phyloP scores from a whole-genome alignment of 2,329 filamentous ascomycete species.

The Clonostachys chloroleuca region DNA sequence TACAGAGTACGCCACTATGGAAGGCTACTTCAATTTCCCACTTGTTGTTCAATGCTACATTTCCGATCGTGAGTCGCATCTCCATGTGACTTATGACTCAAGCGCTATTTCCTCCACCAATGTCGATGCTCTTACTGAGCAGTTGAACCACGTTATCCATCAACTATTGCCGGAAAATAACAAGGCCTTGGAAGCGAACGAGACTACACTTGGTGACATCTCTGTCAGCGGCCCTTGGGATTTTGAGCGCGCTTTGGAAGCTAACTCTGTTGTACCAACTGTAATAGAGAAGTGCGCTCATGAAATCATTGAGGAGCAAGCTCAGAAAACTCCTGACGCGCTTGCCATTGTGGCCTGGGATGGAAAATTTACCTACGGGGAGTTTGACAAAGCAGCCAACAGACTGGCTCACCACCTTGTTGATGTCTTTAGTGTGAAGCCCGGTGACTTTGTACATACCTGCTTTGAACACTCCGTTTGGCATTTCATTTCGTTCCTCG shows the following conservation, averaged over 20 bases:
- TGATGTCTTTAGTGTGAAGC: constrained; percentile 13
- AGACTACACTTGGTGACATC: not conserved
- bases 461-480: constrained; percentile 20
- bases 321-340: constrained; percentile 12
- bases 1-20: not conserved
- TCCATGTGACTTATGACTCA: not conserved
- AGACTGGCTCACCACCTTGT: constrained; percentile 25
- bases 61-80: not conserved
- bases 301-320: not conserved
- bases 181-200: not conserved
- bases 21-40: constrained; percentile 3
- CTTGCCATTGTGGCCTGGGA: constrained; percentile 15
- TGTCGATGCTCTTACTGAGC: not conserved
- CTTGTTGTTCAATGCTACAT: not conserved
- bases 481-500: constrained; percentile 19
- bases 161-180: not conserved
- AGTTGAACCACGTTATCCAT: constrained; percentile 1
- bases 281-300: not conserved
- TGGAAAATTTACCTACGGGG: constrained; percentile 10
- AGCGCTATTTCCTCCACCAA: not conserved
- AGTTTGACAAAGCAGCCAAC: constrained; percentile 26
- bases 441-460: constrained; percentile 9
- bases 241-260: not conserved
- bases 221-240: not conserved
- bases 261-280: not conserved